Evolutionary conservation across 23 red algal species (phyloP).

Genomic region (Gracilaria domingensis): DNA sequence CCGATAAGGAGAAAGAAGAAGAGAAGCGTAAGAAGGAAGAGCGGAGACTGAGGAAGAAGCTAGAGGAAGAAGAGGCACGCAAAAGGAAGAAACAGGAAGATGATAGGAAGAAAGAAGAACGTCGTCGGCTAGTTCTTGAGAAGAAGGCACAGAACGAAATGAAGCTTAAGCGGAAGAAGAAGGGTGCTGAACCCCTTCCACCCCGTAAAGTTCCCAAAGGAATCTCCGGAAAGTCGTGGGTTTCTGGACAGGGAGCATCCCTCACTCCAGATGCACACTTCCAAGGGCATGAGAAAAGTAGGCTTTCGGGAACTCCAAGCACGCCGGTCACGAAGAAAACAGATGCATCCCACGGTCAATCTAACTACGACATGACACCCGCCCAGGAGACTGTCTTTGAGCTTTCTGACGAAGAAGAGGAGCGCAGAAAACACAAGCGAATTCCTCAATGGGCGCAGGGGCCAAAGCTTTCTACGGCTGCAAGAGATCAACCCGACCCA

Average conservation of each 20-base stretch:
- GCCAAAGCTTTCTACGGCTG: slow-evolving; percentile 1
- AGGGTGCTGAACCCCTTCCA: neutral
- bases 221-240: neutral
- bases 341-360: neutral
- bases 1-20: slow-evolving; percentile 47
- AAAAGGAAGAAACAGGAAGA: slow-evolving; percentile 57
- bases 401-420: slow-evolving; percentile 57
- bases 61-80: slow-evolving; percentile 50
- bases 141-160: slow-evolving; percentile 16
- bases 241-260: neutral
- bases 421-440: slow-evolving; percentile 50
- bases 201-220: neutral
- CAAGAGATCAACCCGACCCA: slow-evolving; percentile 48
- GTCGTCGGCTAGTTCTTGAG: slow-evolving; percentile 46
- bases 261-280: neutral
- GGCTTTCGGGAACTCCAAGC: neutral
- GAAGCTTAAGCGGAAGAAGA: slow-evolving; percentile 35
- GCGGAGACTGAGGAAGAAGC: slow-evolving; percentile 18
- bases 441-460: slow-evolving; percentile 56
- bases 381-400: slow-evolving; percentile 28
- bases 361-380: slow-evolving; percentile 44
- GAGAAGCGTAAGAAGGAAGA: slow-evolving; percentile 43
- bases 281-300: neutral
- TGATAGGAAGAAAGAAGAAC: slow-evolving; percentile 64
- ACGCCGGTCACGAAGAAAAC: neutral